A percentile compares a stretch with the other conserved stretches of the same genome.
phyloP scores from a whole-genome alignment of 2,329 filamentous ascomycete genomes.

The Diplodia corticola region DNA sequence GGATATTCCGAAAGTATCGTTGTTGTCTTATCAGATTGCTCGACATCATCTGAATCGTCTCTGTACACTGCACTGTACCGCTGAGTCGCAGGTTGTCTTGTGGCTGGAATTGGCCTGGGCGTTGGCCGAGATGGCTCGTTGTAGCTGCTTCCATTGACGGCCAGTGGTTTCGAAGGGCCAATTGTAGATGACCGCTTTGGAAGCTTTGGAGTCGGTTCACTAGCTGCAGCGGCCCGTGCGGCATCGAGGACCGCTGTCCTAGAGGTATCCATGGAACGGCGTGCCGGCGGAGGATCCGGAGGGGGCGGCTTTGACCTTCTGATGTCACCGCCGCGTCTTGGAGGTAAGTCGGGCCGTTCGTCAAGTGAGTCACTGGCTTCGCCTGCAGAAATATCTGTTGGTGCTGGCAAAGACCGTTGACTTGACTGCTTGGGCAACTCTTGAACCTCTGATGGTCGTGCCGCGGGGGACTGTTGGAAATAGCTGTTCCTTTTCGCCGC shows the following conservation, averaged over 20 bases:
- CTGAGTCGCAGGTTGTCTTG: constrained; percentile 5
- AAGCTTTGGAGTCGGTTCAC: constrained; percentile 18
- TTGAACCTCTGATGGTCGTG: constrained; percentile 27
- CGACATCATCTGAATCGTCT: constrained; percentile 53
- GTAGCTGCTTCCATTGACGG: not conserved
- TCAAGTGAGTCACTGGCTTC: constrained; percentile 35
- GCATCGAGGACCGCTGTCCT: constrained; percentile 8
- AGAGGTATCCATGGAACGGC: constrained; percentile 36
- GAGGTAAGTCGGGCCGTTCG: constrained; percentile 53
- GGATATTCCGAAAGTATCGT: constrained; percentile 69
- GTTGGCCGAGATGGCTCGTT: not conserved
- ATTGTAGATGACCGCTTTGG: constrained; percentile 39
- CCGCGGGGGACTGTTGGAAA: constrained; percentile 30
- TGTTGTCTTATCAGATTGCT: constrained; percentile 51
- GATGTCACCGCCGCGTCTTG: constrained; percentile 41
- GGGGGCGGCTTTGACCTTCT: constrained; percentile 34
- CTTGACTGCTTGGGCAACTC: constrained; percentile 26
- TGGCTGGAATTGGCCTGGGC: not conserved
- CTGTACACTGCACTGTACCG: constrained; percentile 15
- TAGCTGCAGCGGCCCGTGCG: constrained; percentile 3
- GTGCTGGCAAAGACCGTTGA: not conserved
- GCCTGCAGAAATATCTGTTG: constrained; percentile 2
- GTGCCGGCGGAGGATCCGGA: constrained; percentile 37
- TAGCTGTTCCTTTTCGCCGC: constrained; percentile 32
- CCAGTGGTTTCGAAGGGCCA: constrained; percentile 17